Conservation (phyloP, 2,329 filamentous ascomycete species). For the Cyphellophora europaea region DNA sequence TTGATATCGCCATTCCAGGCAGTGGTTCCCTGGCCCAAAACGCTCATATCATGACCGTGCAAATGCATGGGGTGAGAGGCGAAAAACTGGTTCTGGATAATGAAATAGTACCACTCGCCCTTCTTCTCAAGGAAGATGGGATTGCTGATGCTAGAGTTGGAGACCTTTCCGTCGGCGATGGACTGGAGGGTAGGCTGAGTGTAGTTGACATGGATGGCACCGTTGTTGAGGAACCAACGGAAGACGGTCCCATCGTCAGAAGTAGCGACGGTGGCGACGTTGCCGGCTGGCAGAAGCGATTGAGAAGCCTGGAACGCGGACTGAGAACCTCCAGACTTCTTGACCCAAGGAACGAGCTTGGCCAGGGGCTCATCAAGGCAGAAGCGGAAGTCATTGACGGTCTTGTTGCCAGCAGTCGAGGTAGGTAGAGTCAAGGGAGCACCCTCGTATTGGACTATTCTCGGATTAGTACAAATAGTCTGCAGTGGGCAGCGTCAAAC, state of each 20-base stretch:
- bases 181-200: slow-evolving; percentile 22
- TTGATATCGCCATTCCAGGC: slow-evolving; percentile 38
- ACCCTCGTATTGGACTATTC: slow-evolving; percentile 18
- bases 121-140: slow-evolving; percentile 6
- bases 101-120: slow-evolving; percentile 17
- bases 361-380: slow-evolving; percentile 20
- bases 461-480: no score
- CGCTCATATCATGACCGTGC: slow-evolving; percentile 60
- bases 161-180: slow-evolving; percentile 4
- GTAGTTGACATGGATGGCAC: slow-evolving; percentile 24
- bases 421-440: slow-evolving; percentile 16
- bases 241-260: slow-evolving; percentile 18
- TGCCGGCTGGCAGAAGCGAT: slow-evolving; percentile 14
- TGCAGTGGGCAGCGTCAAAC: no score
- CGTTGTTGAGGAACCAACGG: slow-evolving; percentile 26
- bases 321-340: slow-evolving; percentile 13
- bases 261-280: slow-evolving; percentile 14
- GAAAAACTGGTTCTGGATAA: slow-evolving; percentile 19
- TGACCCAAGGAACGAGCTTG: slow-evolving; percentile 19
- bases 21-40: slow-evolving; percentile 46
- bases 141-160: slow-evolving; percentile 9
- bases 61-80: slow-evolving; percentile 55
- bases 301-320: slow-evolving; percentile 20
- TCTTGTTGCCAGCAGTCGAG: slow-evolving; percentile 18
- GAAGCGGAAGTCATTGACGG: slow-evolving; percentile 19